Conservation (phyloP, 2,329 filamentous ascomycete species). For the Didymella pinodella region DNA sequence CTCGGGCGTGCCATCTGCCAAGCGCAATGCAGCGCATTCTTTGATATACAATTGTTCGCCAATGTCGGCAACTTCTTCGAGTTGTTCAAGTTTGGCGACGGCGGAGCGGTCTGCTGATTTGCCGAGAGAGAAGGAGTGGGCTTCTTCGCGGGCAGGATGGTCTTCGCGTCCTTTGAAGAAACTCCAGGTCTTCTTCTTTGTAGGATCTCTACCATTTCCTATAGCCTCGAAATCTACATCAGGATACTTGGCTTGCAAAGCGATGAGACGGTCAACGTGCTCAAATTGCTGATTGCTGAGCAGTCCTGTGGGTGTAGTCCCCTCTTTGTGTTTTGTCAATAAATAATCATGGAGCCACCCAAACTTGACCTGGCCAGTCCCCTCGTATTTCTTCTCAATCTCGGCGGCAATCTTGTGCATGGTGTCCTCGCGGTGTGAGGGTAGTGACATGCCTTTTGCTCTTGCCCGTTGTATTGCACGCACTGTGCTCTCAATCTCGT, state of each 20-base stretch:
- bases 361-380: slow-evolving; percentile 27
- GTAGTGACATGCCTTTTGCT: slow-evolving; percentile 35
- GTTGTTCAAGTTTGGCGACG: slow-evolving; percentile 12
- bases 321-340: slow-evolving; percentile 29
- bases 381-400: slow-evolving; percentile 28
- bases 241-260: slow-evolving; percentile 24
- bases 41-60: slow-evolving; percentile 39
- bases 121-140: slow-evolving; percentile 2
- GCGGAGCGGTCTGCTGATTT: slow-evolving; percentile 11
- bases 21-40: slow-evolving; percentile 39
- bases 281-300: slow-evolving; percentile 21
- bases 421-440: slow-evolving; percentile 36
- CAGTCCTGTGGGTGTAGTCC: slow-evolving; percentile 33
- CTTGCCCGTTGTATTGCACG: slow-evolving; percentile 33
- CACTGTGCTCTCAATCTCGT: slow-evolving; percentile 41
- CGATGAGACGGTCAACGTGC: slow-evolving; percentile 11
- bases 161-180: slow-evolving; percentile 2
- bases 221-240: slow-evolving; percentile 19
- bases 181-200: neutral
- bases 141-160: slow-evolving; percentile 20
- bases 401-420: slow-evolving; percentile 41
- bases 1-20: slow-evolving; percentile 29
- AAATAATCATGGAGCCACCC: slow-evolving; percentile 33
- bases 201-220: slow-evolving; percentile 1
- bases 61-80: slow-evolving; percentile 34